Percentiles rank a stretch among this genome's conserved stretches.
Conservation (phyloP, 2,329 filamentous ascomycete species). For the Pestalotiopsis sp. region DNA sequence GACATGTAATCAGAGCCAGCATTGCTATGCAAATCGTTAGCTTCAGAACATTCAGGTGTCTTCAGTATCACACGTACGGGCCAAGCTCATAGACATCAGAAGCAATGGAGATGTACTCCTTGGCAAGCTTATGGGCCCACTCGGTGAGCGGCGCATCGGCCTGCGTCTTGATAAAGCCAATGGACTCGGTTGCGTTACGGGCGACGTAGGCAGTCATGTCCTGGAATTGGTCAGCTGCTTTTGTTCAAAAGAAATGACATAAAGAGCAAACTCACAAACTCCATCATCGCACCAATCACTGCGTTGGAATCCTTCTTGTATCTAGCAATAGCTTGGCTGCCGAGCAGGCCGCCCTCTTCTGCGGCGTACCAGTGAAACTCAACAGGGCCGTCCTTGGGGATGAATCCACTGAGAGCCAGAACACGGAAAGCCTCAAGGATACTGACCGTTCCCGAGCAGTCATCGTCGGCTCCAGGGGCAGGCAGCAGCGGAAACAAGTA, state of each 20-base stretch:
- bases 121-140: conserved; percentile 33
- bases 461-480: conserved; percentile 73
- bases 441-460: conserved; percentile 71
- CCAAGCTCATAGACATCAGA: conserved; percentile 32
- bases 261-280: conserved; percentile 34
- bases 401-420: conserved; percentile 48
- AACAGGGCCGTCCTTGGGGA: conserved; percentile 43
- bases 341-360: conserved; percentile 38
- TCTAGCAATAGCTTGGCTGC: conserved; percentile 69
- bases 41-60: background rate
- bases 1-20: conserved; percentile 44
- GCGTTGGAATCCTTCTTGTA: conserved; percentile 62
- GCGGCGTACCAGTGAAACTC: conserved; percentile 58
- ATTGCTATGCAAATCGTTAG: conserved; percentile 19
- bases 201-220: conserved; percentile 41
- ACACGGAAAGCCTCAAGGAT: conserved; percentile 72
- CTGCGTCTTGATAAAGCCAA: conserved; percentile 38
- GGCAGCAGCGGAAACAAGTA: conserved; percentile 67
- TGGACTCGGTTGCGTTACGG: conserved; percentile 37
- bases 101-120: conserved; percentile 37
- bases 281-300: conserved; percentile 72
- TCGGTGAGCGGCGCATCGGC: conserved; percentile 36
- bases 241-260: background rate
- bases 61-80: conserved; percentile 18
- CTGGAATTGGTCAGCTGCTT: conserved; percentile 14